Base-by-base conservation (phyloP, 176 grass and related monocot species). In the Dactylis glomerata region DNA sequence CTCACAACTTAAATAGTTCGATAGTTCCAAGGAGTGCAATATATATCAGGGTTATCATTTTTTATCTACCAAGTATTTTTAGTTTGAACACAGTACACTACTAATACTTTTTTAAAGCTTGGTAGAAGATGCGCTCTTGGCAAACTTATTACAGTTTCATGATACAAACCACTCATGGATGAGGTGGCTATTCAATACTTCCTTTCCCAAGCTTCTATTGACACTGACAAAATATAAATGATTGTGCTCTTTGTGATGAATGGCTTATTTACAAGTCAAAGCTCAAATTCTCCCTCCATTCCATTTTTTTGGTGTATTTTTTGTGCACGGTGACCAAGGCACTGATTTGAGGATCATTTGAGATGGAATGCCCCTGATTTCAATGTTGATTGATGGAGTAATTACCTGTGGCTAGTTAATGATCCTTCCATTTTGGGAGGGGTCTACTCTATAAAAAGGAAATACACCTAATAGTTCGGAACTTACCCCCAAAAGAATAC, bases 31-130 rank as follows among this genome's bases (percentile, higher is more conserved):
- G 49, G 49, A 20, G 49, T 51, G 49, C 49, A 51, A 51, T 51
- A 51, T 37, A 30, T 32, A 57, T 47, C 26, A 59, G 61, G 49
- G 27, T 37, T 61, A 54, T 46, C 40, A 59, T 38, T 70, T 77
- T 23, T 70, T 57, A 6, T 73, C 15, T 47, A 61, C 81, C 81
- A 71, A 14, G 67, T 41, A n/a, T 74, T 74, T 73, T 83, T 82
- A 31, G 50, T 72, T 82, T 72, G 30, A 46, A 26, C 13, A 6
- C 7, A 1, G 20, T 66, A 47, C 58, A 46, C 27, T 17, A 32
- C 16, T 8, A 11, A 27, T 34, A 24, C 10, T 52, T 19, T 69
- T 69, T 65, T 81, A 10, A 81, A 66, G 17, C 13, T 65, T 65
- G 23, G 8, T 81, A 86, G 45, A 19, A 32, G 51, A 76, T 81